phyloP scores from a whole-genome alignment of 768 basidiomycete genomes.

The Pholiota molesta region DNA sequence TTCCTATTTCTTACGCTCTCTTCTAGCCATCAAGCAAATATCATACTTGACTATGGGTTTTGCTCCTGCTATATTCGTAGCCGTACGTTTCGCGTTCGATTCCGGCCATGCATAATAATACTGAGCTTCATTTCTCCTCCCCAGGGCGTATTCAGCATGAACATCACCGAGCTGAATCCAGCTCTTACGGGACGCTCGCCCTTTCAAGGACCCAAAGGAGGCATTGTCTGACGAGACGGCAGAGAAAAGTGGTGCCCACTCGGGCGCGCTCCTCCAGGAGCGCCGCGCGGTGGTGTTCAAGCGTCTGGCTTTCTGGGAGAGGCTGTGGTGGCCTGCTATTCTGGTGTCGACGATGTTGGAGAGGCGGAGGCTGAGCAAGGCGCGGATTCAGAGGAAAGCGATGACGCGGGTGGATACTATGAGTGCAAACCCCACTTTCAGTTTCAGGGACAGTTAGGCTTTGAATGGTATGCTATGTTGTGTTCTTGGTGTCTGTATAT shows the following conservation, averaged over 20 bases:
- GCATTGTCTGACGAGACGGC: no score
- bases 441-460: not conserved
- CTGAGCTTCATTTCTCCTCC: not conserved
- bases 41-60: conserved; percentile 68
- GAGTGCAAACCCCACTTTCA: not conserved
- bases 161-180: conserved; percentile 44
- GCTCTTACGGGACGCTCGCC: conserved; percentile 32
- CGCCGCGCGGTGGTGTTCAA: conserved; percentile 2
- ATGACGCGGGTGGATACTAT: not conserved
- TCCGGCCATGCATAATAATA: no score
- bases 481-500: not conserved
- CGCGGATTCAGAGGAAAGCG: conserved; percentile 11
- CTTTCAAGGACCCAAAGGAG: no score
- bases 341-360: conserved; percentile 19
- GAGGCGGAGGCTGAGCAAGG: conserved; percentile 11
- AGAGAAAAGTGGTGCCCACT: no score
- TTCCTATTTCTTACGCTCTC: not conserved
- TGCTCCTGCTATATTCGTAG: conserved; percentile 55
- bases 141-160: conserved; percentile 61
- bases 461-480: not conserved
- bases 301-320: conserved; percentile 18
- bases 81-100: conserved; percentile 30
- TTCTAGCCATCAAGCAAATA: conserved; percentile 54
- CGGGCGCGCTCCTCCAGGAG: not conserved
- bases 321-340: conserved; percentile 23